Evolutionary conservation across 2,329 filamentous ascomycete species (phyloP).

Genomic region (Ceratocystiopsis minuta): DNA sequence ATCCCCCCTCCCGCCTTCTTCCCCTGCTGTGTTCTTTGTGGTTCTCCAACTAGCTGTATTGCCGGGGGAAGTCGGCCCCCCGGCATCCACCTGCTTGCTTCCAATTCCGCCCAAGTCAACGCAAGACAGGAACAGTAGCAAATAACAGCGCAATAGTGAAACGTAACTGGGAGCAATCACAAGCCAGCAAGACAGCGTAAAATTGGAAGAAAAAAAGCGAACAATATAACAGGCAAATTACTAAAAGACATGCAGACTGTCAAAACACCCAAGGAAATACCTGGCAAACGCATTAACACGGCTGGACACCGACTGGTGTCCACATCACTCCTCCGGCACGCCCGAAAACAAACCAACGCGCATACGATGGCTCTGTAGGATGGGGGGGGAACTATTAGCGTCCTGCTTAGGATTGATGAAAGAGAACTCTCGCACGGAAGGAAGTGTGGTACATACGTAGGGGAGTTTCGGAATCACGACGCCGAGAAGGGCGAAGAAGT

Average conservation of each 20-base stretch:
- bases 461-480: slow-evolving; percentile 95
- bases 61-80: no score
- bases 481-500: slow-evolving; percentile 77
- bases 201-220: background rate
- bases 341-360: slow-evolving; percentile 59
- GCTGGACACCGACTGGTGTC: background rate
- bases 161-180: background rate
- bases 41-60: no score
- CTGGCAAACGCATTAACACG: background rate
- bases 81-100: no score
- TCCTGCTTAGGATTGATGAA: background rate
- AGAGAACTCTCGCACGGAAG: background rate
- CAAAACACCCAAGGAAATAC: background rate
- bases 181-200: background rate
- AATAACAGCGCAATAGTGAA: no score
- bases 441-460: slow-evolving; percentile 46
- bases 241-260: background rate
- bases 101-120: background rate
- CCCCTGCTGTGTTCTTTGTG: no score
- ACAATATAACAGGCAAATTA: slow-evolving; percentile 1
- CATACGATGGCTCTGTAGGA: slow-evolving; percentile 53
- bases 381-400: slow-evolving; percentile 11
- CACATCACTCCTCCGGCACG: slow-evolving; percentile 36
- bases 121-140: background rate
- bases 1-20: no score